Evolutionary conservation across 2,329 filamentous ascomycete genomes (phyloP).

Genomic region (Ceratocystis alfenasii): DNA sequence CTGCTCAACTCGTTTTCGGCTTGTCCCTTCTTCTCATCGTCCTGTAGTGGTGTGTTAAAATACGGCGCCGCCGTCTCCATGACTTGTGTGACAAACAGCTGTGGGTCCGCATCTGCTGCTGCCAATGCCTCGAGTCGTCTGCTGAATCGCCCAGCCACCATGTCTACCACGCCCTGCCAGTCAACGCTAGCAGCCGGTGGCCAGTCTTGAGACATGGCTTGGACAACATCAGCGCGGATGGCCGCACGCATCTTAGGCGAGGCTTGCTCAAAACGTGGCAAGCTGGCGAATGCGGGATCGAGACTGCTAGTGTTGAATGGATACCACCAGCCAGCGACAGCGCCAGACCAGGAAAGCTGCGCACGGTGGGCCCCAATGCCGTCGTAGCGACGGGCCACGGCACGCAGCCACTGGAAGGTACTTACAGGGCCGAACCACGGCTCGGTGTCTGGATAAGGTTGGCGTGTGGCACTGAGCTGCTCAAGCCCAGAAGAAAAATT

Average conservation of each 20-base stretch:
- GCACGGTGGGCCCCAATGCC: slow-evolving; percentile 35
- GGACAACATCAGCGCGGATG: slow-evolving; percentile 35
- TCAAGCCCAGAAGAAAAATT: slow-evolving; percentile 41
- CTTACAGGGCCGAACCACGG: slow-evolving; percentile 25
- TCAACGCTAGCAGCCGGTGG: slow-evolving; percentile 31
- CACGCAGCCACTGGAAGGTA: slow-evolving; percentile 33
- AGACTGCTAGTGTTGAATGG: slow-evolving; percentile 39
- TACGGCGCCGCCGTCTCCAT: slow-evolving; percentile 33
- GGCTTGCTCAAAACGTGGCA: slow-evolving; percentile 29
- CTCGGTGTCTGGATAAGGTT: slow-evolving; percentile 25
- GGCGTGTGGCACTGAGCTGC: slow-evolving; percentile 29
- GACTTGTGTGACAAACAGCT: slow-evolving; percentile 30
- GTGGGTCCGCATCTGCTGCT: slow-evolving; percentile 25
- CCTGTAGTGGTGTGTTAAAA: slow-evolving; percentile 32
- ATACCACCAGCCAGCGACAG: slow-evolving; percentile 42
- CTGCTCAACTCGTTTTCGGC: background rate
- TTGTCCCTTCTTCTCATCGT: slow-evolving; percentile 24
- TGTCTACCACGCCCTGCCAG: slow-evolving; percentile 58
- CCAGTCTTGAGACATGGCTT: slow-evolving; percentile 26
- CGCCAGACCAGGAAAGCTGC: slow-evolving; percentile 37
- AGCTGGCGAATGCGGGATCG: slow-evolving; percentile 28
- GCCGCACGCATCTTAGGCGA: slow-evolving; percentile 27
- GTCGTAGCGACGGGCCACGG: slow-evolving; percentile 35
- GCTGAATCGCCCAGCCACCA: slow-evolving; percentile 52
- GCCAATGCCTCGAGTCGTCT: slow-evolving; percentile 39